Evolutionary conservation across 192 early-diverging fungal species (phyloP).

Genomic region (Borealophlyctis nickersoniae): DNA sequence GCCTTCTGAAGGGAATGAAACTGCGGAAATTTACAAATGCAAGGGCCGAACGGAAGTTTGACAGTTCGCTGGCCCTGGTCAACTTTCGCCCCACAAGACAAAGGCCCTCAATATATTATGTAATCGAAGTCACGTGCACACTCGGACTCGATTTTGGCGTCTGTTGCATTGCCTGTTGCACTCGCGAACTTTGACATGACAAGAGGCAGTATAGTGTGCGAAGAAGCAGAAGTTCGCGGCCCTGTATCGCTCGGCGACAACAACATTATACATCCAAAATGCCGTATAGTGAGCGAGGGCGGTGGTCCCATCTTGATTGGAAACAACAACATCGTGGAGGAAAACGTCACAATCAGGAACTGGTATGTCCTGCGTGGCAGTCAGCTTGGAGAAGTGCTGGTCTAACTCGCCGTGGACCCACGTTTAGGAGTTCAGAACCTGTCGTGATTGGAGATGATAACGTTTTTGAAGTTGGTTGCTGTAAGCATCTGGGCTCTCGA

Average conservation of each 20-base stretch:
- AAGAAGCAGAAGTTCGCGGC: constrained; percentile 37
- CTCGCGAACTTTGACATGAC: too few species aligned
- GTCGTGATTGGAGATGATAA: constrained; percentile 71
- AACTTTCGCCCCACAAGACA: too few species aligned
- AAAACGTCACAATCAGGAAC: constrained; percentile 68
- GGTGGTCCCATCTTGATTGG: constrained; percentile 69
- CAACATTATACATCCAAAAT: constrained; percentile 69
- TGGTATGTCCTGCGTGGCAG: constrained; percentile 35
- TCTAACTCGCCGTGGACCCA: neutral
- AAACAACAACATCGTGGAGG: constrained; percentile 71
- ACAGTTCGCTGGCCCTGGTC: too few species aligned
- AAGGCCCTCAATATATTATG: too few species aligned
- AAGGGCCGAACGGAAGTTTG: too few species aligned
- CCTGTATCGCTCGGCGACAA: constrained; percentile 27
- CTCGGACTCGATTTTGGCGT: too few species aligned
- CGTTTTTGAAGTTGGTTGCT: constrained; percentile 69
- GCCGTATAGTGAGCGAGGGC: constrained; percentile 58
- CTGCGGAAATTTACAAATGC: too few species aligned
- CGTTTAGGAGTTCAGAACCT: constrained; percentile 17
- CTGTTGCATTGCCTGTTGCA: too few species aligned
- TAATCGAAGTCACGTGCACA: too few species aligned
- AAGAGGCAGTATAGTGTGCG: constrained; percentile 29
- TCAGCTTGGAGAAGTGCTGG: neutral
- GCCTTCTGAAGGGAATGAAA: too few species aligned
- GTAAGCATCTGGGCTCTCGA: constrained; percentile 49